Percentiles rank a stretch among this genome's conserved stretches.
Evolutionary conservation across 2,329 filamentous ascomycete species (phyloP).

Genomic region (Lasiodiplodia theobromae): DNA sequence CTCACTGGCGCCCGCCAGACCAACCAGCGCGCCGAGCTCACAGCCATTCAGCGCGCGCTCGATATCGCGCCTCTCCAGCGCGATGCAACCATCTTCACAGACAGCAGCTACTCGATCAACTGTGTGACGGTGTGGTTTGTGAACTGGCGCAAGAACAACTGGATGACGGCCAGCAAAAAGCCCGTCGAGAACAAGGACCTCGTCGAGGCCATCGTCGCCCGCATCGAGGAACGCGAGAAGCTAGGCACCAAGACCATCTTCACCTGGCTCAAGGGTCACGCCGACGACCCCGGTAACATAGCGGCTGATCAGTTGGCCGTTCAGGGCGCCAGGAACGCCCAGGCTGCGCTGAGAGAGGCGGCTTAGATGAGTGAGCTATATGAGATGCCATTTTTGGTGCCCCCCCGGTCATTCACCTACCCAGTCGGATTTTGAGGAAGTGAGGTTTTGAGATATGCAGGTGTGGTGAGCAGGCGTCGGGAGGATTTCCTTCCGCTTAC

Average conservation of each 20-base stretch:
- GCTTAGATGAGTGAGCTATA: neutral
- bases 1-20: constrained; percentile 79
- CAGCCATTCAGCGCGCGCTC: constrained; percentile 83
- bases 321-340: constrained; percentile 61
- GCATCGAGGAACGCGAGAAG: constrained; percentile 72
- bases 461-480: neutral
- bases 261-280: constrained; percentile 90
- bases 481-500: constrained; percentile 5
- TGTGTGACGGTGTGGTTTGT: constrained; percentile 85
- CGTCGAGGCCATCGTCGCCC: constrained; percentile 72
- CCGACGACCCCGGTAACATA: constrained; percentile 73
- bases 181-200: constrained; percentile 88
- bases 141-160: constrained; percentile 78
- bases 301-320: constrained; percentile 83
- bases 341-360: constrained; percentile 8
- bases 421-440: neutral
- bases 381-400: neutral
- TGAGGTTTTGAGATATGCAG: neutral
- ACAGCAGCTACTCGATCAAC: constrained; percentile 89
- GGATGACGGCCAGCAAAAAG: constrained; percentile 75
- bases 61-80: constrained; percentile 74
- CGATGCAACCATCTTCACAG: constrained; percentile 79
- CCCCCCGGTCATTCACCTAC: no score
- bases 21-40: constrained; percentile 93
- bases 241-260: constrained; percentile 70